Conservation (phyloP, 352 stramenopile genomes). For the Phytophthora melonis region DNA sequence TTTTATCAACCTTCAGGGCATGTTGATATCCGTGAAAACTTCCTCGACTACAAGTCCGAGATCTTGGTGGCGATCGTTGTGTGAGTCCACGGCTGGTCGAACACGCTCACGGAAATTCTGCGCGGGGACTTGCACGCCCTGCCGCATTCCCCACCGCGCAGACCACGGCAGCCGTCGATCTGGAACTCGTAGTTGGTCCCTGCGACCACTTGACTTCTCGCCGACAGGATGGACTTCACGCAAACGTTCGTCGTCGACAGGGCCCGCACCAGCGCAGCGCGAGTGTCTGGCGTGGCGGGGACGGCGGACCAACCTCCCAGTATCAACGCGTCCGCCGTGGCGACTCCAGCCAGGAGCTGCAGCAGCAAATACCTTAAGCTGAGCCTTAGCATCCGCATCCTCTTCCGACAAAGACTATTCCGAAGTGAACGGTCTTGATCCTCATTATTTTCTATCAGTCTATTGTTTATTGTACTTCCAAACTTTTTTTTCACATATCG, state of each 20-base stretch:
- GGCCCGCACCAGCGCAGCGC: slow-evolving; percentile 23
- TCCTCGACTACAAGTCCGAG: neutral
- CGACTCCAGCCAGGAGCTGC: slow-evolving; percentile 3
- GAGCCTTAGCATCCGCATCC: slow-evolving; percentile 3
- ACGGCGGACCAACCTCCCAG: slow-evolving; percentile 25
- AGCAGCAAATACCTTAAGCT: neutral
- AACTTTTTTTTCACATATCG: slow-evolving; percentile 29
- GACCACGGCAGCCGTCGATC: slow-evolving; percentile 26
- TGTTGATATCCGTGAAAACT: neutral
- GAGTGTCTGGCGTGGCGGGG: slow-evolving; percentile 15
- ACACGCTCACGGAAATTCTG: slow-evolving; percentile 19
- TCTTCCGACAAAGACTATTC: neutral
- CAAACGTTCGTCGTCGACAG: slow-evolving; percentile 23
- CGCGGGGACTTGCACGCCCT: slow-evolving; percentile 10
- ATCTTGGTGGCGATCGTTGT: slow-evolving; percentile 17
- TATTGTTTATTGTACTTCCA: slow-evolving; percentile 20
- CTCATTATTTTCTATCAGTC: slow-evolving; percentile 23
- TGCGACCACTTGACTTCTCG: slow-evolving; percentile 29
- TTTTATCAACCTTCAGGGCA: neutral
- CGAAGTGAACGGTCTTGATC: slow-evolving; percentile 5
- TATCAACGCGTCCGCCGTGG: slow-evolving; percentile 2
- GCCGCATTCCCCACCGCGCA: slow-evolving; percentile 17
- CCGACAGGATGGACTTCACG: slow-evolving; percentile 20
- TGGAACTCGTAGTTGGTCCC: slow-evolving; percentile 34
- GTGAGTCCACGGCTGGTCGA: slow-evolving; percentile 34